Percentiles rank a stretch among this genome's conserved stretches.
These are phyloP conservation scores for Suillus weaverae DNA, from an alignment of 768 basidiomycete genomes.

Conservation along the genomic window DNA sequence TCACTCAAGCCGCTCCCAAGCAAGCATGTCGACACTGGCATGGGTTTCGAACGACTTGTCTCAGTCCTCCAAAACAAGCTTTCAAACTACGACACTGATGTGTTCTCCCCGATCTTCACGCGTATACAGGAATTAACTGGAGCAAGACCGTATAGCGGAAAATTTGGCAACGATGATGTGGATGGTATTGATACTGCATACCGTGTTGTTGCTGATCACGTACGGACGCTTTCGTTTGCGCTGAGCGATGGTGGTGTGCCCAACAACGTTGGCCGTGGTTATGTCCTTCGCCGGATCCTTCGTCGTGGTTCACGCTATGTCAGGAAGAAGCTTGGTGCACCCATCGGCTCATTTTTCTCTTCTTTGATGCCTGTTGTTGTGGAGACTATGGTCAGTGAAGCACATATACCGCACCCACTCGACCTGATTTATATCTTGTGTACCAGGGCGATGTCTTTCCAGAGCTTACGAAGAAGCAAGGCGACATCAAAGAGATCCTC, in stretches of 20 bases:
- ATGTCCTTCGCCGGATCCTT: conserved; percentile 93
- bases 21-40: conserved; percentile 97
- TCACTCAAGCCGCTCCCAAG: conserved; percentile 78
- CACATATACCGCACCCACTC: background rate
- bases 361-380: conserved; percentile 87
- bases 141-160: conserved; percentile 83
- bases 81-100: conserved; percentile 98
- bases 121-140: conserved; percentile 88
- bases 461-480: conserved; percentile 80
- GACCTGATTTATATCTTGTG: conserved; percentile 11
- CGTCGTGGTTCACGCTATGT: conserved; percentile 94
- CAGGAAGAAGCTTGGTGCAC: conserved; percentile 89
- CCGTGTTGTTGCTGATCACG: conserved; percentile 95
- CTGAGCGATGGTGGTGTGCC: conserved; percentile 96
- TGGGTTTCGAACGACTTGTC: conserved; percentile 98
- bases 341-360: conserved; percentile 94
- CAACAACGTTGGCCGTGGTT: conserved; percentile 94
- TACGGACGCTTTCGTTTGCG: conserved; percentile 92
- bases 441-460: conserved; percentile 84
- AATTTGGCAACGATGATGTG: conserved; percentile 90
- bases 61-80: conserved; percentile 87
- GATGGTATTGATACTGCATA: conserved; percentile 98
- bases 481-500: conserved; percentile 90
- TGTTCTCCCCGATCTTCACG: conserved; percentile 86
- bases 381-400: conserved; percentile 73